A percentile compares a stretch with the other conserved stretches of the same genome.
Conservation (phyloP, 345 rosid species). For the Turnera subulata region DNA sequence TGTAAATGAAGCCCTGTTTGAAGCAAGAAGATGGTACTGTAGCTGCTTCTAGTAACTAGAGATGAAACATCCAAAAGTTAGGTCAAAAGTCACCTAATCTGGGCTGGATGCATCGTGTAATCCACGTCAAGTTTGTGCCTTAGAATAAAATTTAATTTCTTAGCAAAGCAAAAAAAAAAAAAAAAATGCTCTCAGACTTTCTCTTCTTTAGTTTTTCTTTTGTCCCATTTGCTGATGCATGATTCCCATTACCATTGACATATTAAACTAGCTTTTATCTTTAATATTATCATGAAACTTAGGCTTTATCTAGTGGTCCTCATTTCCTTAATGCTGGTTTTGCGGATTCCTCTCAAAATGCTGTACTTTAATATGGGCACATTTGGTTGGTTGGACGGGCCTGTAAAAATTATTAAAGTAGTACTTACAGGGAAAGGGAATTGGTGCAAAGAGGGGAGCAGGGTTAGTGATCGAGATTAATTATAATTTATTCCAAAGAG, state of each 20-base stretch:
- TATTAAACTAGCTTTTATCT: neutral
- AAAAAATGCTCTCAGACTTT: too few species aligned
- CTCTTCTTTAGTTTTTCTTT: too few species aligned
- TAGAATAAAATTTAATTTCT: neutral
- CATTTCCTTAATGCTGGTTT: constrained; percentile 39
- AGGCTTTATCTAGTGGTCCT: constrained; percentile 42
- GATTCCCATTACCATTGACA: too few species aligned
- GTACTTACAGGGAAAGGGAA: constrained; percentile 6
- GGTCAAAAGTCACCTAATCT: too few species aligned
- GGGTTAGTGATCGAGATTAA: neutral
- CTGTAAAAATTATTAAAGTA: constrained; percentile 8
- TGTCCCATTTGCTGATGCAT: too few species aligned
- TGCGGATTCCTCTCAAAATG: constrained; percentile 40
- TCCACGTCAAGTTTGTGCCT: neutral
- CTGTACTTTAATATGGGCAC: constrained; percentile 28
- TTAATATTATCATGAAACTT: constrained; percentile 14
- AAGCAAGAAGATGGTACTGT: too few species aligned
- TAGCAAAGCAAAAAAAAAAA: neutral
- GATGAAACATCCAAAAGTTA: too few species aligned
- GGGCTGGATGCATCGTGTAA: too few species aligned
- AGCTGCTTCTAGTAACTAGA: too few species aligned
- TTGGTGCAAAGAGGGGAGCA: neutral
- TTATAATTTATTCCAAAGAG: neutral
- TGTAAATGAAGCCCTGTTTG: too few species aligned
- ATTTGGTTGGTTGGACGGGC: constrained; percentile 22